These are phyloP conservation scores for Calocera cornea DNA, from an alignment of 768 basidiomycete species.

Conservation along the genomic window DNA sequence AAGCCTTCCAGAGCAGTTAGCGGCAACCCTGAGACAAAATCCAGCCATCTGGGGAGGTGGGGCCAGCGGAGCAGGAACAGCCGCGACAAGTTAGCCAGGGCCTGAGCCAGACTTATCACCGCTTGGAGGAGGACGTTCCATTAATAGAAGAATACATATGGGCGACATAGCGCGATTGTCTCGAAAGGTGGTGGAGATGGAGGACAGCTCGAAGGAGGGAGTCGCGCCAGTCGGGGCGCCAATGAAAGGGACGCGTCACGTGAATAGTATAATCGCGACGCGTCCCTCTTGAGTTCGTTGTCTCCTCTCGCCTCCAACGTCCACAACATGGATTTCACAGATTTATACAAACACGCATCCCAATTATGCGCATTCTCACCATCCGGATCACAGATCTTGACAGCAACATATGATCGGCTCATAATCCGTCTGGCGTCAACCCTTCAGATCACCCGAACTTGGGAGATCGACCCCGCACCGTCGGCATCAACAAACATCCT, in stretches of 20 bases:
- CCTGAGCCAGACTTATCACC: too few relatives aligned
- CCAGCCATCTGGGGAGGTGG: too few relatives aligned
- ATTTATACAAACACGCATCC: constrained; percentile 62
- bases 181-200: too few relatives aligned
- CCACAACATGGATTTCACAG: constrained; percentile 51
- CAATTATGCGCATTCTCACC: constrained; percentile 70
- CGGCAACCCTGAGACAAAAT: too few relatives aligned
- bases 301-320: background rate
- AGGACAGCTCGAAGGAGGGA: too few relatives aligned
- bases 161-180: too few relatives aligned
- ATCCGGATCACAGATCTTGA: constrained; percentile 74
- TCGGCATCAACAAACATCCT: constrained; percentile 38
- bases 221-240: too few relatives aligned
- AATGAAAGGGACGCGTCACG: background rate
- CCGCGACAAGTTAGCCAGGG: too few relatives aligned
- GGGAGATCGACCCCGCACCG: constrained; percentile 47
- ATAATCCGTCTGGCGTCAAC: constrained; percentile 75
- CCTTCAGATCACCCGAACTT: constrained; percentile 69
- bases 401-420: constrained; percentile 61
- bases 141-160: too few relatives aligned
- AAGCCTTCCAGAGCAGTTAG: too few relatives aligned
- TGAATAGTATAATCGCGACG: background rate
- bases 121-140: too few relatives aligned
- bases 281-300: background rate
- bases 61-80: too few relatives aligned